Evolutionary conservation across 768 basidiomycete species (phyloP), one percentile per base, ranked within the genome.

Genomic region (Macrolepiota dolichaula): DNA sequence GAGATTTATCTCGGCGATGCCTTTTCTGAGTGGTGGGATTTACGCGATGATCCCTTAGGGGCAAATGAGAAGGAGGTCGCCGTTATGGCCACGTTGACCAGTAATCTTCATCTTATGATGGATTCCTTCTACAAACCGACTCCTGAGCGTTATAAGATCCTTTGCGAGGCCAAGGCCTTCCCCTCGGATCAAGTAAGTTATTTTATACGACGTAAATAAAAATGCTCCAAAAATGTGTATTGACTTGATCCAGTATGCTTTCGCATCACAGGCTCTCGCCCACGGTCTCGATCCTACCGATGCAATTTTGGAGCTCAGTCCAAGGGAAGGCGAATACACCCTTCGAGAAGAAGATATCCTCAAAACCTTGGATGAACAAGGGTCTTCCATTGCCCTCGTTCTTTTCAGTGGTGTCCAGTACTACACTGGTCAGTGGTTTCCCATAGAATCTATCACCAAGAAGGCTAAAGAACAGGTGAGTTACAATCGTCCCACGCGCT

Each of bases 101-200:
- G 87, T 67, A 99, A 99, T 79, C 82, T 99, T 61, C 95, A 99
- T 78, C 85, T 96, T 63, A 87, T 97, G 85, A 92, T 98, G 86
- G 83, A 87, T 70, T 86, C 87, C 25, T 98, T 99, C 76, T 98
- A 98, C 76, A 87, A 89, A 61, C 97, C 97, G 19, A 94, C 91
- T 27, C 69, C 82, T 57, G 80, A 81, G 64, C 86, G 95, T 55
- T 94, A 84, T 80, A 98, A 96, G 81, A 94, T 99, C 71, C 78
- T 99, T 60, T 96, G 93, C 76, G 97, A 99, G 78, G 86, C 87
- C 44, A 88, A 84, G 62, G 95, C 96, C 1, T 99, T 99, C 74
- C 96, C 97, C 68, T 96, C 93, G 72, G 97, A 99, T 81, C 91
- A 94, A 80, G 96, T 92, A 59, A 65, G 84, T 71, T 44, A 55